A percentile compares a stretch with the other conserved stretches of the same genome.
Conservation (phyloP, 164 flowering plant genomes). For the grape (Vitis vinifera) region ASM3070453v1 NC_081807.1:2869501-2870000, state of each 20-base stretch:
- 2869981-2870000: neutral
- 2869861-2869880: neutral
- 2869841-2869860: too few species aligned
- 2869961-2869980: conserved; percentile 47
- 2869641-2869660: conserved; percentile 3
- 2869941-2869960: conserved; percentile 42
- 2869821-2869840: too few species aligned
- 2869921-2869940: conserved; percentile 10
- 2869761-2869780: too few species aligned
- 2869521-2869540: conserved; percentile 9
- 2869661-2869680: neutral
- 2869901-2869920: neutral
- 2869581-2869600: conserved; percentile 10
- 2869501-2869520: conserved; percentile 10
- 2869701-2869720: too few species aligned
- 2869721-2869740: too few species aligned
- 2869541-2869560: conserved; percentile 4
- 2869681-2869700: too few species aligned
- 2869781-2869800: too few species aligned
- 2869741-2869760: too few species aligned
- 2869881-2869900: neutral
- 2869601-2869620: conserved; percentile 13
- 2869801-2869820: too few species aligned
- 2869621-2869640: conserved; percentile 9
- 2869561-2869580: conserved; percentile 15